Conservation (phyloP, 768 basidiomycete species). For the Tephrocybe sp. region DNA sequence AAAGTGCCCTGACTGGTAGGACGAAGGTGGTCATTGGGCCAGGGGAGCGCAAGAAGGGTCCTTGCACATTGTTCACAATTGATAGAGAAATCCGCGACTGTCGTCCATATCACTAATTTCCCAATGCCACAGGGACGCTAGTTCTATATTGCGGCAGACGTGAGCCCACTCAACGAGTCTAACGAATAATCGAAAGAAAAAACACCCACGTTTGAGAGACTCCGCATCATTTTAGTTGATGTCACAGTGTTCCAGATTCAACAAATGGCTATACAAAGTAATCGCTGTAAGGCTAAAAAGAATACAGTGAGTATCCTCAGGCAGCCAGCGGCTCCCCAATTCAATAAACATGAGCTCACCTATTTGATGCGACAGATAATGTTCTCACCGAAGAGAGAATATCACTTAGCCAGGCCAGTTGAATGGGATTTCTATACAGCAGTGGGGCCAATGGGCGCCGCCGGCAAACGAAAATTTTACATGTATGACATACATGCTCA, state of each 20-base stretch:
- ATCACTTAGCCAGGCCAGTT: slow-evolving; percentile 79
- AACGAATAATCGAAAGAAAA: slow-evolving; percentile 11
- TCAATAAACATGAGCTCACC: slow-evolving; percentile 38
- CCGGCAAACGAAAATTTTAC: background rate
- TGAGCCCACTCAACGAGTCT: background rate
- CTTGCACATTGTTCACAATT: too few relatives aligned
- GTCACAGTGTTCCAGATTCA: slow-evolving; percentile 86
- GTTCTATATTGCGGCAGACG: slow-evolving; percentile 49
- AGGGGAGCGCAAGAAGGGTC: too few relatives aligned
- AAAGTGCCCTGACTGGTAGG: too few relatives aligned
- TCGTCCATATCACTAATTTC: too few relatives aligned
- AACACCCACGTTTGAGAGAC: slow-evolving; percentile 75
- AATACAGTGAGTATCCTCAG: background rate
- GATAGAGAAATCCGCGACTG: too few relatives aligned
- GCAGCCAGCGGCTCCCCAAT: too few relatives aligned
- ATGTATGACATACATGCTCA: slow-evolving; percentile 83
- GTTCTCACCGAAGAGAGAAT: slow-evolving; percentile 71
- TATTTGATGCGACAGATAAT: slow-evolving; percentile 74
- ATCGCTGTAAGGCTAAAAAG: slow-evolving; percentile 70
- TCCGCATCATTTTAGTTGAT: slow-evolving; percentile 90
- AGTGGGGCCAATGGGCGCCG: background rate
- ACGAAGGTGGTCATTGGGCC: too few relatives aligned
- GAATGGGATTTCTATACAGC: slow-evolving; percentile 62
- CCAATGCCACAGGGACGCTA: slow-evolving; percentile 80
- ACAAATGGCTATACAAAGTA: slow-evolving; percentile 86